Base-by-base conservation (phyloP, 176 grass and related monocot genomes). In the Carex pumila region DNA sequence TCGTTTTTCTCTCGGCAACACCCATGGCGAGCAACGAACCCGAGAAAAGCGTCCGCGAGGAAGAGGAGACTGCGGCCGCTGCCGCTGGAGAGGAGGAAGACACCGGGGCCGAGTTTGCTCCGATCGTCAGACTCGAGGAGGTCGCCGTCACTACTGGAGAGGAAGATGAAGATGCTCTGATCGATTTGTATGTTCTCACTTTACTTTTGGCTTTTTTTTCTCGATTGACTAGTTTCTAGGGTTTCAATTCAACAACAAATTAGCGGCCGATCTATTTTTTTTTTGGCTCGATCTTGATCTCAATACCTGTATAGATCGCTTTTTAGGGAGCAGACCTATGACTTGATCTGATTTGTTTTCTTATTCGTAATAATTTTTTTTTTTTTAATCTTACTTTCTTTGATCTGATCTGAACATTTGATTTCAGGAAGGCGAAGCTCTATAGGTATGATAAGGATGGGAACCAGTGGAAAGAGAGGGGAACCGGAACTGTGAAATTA, bases 131-230 rank as follows among this genome's bases (percentile, higher is more conserved):
- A 76, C 87, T 96, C 4, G 91, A 96, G 85, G 94, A 96, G 89
- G 89, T 96, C 7, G 91, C 91, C 14, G 89, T 96, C 18, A 91
- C 94, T 30, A 96, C 94, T 79, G 94, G 94, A n/a, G 94, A 96
- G 86, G 94, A 96, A 72, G 91, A 93, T 5, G 94, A 96, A 84
- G 89, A 93, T 0, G 62, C 89, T 3, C 89, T 93, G 30, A 83
- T 96, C 11, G 94, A 96, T 80, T 66, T 96, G 94, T 96, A 61
- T 86, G 87, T 17, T 63, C 2, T 61, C 49, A 6, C 21, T 31
- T 0, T 1, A 25, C 21, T 12, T 19, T 55, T 70, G 25, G 68
- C 37, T 37, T 43, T 45, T 45, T 3, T 71, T 71, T 2, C 7
- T 71, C 21, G 11, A 53, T 57, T 78, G 13, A 34, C 34, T 32